Evolutionary conservation across 441 rosid genomes (phyloP), one percentile per base, ranked within the genome.

Genomic region (Omphalea diandra): DNA sequence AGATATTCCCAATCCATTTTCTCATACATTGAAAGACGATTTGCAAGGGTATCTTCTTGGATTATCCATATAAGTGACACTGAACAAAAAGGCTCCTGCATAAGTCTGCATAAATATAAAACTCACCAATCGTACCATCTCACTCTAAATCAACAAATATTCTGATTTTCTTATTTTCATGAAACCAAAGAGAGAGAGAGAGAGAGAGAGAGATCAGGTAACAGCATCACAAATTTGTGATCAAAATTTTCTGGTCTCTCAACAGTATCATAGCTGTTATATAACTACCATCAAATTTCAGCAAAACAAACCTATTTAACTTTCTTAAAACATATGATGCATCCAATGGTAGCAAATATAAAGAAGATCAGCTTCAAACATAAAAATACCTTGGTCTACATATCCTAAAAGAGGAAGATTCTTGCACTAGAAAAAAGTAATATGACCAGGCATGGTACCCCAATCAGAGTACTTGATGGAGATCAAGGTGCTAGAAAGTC

Each of bases 41-140:
- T 85, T 72, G 95, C 96, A 75, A 93, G 98, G 54, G 79, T 73
- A 77, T 88, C 97, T 73, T 95, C 98, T 76, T 89, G 97, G 79
- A 95, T 79, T 75, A 91, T 86, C 99, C 98, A 95, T 79, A 95
- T 76, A 75, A 93, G 86, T 66, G 98, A 95, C 73, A 93, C 80
- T 43, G 89, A 88, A 84, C 75, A 85, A 85, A 95, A 93, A 69
- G 98, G 98, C 88, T 90, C 98, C 90, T 88, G 98, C 97, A 88
- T 88, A 73, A 95, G 96, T 95, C 99, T 93, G 98, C 97, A 91
- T 75, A 83, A 70, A 90, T 82, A 86, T 84, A 78, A 73, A 82
- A 81, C 78, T 86, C 86, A 84, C 85, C 83, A 74, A 82, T 67
- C 82, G 77, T 69, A 82, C 83, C 70, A 80, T 78, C 70, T 70